Conservation (phyloP, 495 filamentous ascomycete species). For the Rhizodiscina lignyota region DNA sequence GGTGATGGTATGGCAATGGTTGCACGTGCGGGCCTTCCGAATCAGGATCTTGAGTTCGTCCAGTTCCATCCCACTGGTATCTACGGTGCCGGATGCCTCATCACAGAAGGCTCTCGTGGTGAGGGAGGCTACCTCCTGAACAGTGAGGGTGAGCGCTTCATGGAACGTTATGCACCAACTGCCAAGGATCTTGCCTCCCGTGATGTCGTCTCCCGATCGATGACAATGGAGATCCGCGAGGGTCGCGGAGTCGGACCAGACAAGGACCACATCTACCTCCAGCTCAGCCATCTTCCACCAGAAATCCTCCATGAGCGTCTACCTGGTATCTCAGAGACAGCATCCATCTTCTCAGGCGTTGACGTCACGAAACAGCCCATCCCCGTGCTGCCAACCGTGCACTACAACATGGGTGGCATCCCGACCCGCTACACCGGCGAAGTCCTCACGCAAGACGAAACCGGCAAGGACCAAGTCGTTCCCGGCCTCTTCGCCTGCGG, state of each 20-base stretch:
- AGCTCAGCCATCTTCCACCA: slow-evolving; percentile 82
- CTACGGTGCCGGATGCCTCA: slow-evolving; percentile 93
- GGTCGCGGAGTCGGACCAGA: slow-evolving; percentile 90
- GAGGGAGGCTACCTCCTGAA: slow-evolving; percentile 94
- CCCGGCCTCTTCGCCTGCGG: slow-evolving; percentile 91
- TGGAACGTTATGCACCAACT: slow-evolving; percentile 91
- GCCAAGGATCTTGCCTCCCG: slow-evolving; percentile 89
- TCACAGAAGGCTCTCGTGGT: slow-evolving; percentile 91
- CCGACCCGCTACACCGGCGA: slow-evolving; percentile 94
- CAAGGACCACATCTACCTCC: slow-evolving; percentile 94
- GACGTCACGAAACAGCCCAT: slow-evolving; percentile 95
- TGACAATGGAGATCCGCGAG: slow-evolving; percentile 95
- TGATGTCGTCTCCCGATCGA: slow-evolving; percentile 89
- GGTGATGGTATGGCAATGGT: slow-evolving; percentile 99
- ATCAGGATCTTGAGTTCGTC: slow-evolving; percentile 96
- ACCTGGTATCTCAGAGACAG: slow-evolving; percentile 95
- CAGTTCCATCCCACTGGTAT: slow-evolving; percentile 98
- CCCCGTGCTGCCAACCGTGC: slow-evolving; percentile 88
- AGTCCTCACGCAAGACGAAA: slow-evolving; percentile 64
- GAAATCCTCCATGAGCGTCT: slow-evolving; percentile 90
- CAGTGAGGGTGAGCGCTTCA: slow-evolving; percentile 90
- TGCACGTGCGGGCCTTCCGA: slow-evolving; percentile 85
- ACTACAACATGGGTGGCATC: slow-evolving; percentile 99
- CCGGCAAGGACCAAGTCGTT: slow-evolving; percentile 80
- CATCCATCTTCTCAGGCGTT: slow-evolving; percentile 88